Base-by-base conservation (phyloP, 129 eudicot species). In the Chrysanthemum seticuspe region DNA sequence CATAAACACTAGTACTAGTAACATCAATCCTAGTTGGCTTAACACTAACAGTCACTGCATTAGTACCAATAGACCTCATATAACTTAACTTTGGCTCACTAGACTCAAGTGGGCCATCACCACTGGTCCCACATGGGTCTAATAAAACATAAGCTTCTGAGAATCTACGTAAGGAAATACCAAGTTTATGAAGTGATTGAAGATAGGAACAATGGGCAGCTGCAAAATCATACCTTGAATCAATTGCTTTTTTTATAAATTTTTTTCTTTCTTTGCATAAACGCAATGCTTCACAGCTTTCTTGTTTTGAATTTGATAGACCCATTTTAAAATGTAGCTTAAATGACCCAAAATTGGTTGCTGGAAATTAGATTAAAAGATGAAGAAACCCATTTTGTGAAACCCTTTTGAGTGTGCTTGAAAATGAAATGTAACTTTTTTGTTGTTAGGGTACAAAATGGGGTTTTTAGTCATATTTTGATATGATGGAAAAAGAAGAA, bases 171-270 rank as follows among this genome's bases (percentile, higher is more conserved):
- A 95, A 85, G 7, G 99, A 84, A 71, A 82, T 77, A 67, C 97
- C 99, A 19, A 87, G 78, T 54, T 75, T 85, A 58, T 78, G 78
- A 53, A 91, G 92, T 4, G 96, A 88, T 57, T 85, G 87, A 77
- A 85, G 77, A 53, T 95, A 95, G 25, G 97, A 80, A 68, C 88
- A 88, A 83, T 95, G 97, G 34, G 97, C 92, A 10, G 97, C 99
- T 67, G 97, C 97, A 56, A 91, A 83, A 74, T 85, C 84, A 62
- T 83, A 95, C 78, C 99, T 80, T 13, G 96, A 90, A 80, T 95
- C 96, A 40, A 91, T 83, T 0, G 99, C 97, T 74, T 82, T 86
- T 62, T 91, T 88, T 29, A 91, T 82, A 75, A 91, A 84, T 78
- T 74, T 83, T 78, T 88, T 88, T 83, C 99, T 76, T 63, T 83